A percentile compares a stretch with the other conserved stretches of the same genome.
Conservation (phyloP, 257 asterid genomes). For the Solanum gracilifrons region DNA sequence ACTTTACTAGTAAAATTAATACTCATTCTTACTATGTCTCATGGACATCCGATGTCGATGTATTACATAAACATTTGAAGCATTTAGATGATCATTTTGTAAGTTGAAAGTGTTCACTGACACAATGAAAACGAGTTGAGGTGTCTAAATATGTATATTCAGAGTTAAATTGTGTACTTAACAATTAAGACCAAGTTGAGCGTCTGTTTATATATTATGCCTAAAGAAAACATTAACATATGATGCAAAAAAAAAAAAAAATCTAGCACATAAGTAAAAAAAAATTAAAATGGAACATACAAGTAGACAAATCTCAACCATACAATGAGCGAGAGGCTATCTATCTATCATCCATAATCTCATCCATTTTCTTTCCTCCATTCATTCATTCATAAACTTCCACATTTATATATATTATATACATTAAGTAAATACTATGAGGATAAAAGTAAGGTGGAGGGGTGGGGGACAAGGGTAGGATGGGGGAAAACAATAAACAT, state of each 20-base stretch:
- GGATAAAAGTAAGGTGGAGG: neutral
- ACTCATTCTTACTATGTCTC: neutral
- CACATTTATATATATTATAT: neutral
- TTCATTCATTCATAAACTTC: slow-evolving; percentile 1
- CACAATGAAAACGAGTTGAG: neutral
- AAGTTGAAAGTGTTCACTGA: neutral
- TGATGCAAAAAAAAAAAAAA: neutral
- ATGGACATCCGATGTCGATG: neutral
- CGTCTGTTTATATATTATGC: neutral
- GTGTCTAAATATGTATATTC: neutral
- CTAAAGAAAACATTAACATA: neutral
- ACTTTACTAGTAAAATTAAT: neutral
- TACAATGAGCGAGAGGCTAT: slow-evolving; percentile 72
- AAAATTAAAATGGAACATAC: neutral
- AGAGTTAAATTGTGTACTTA: neutral
- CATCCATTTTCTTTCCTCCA: slow-evolving; percentile 34
- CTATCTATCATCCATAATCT: slow-evolving; percentile 46
- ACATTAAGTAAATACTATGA: too few species aligned
- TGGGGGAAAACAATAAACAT: neutral
- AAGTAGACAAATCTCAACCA: slow-evolving; percentile 40
- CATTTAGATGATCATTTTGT: neutral
- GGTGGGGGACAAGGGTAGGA: neutral
- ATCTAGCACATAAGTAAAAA: neutral
- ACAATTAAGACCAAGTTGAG: neutral
- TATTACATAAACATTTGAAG: neutral